Evolutionary conservation across 202 grass and related monocot genomes (phyloP).

Genomic region (Thinopyrum obtusiflorum): DNA sequence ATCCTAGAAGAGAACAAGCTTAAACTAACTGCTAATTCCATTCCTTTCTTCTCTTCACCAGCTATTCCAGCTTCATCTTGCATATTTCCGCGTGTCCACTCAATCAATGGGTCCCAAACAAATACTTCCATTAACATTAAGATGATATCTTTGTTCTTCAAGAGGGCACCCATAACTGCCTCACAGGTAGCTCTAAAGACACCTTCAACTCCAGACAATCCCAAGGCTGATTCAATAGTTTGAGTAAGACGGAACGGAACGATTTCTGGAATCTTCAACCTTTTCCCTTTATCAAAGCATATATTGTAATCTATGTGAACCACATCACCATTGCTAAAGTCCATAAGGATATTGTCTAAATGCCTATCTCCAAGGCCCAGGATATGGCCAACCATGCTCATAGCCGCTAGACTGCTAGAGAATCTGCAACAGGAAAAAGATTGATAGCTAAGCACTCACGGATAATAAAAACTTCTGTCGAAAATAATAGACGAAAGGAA

Average conservation of each 20-base stretch:
- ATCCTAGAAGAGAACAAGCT: conserved; percentile 95
- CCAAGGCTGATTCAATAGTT: conserved; percentile 92
- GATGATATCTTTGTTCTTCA: conserved; percentile 93
- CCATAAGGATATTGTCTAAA: conserved; percentile 97
- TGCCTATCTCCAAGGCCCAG: conserved; percentile 95
- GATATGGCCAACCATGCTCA: conserved; percentile 94
- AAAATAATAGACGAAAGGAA: conserved; percentile 27
- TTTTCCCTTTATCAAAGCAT: conserved; percentile 98
- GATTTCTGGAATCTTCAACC: conserved; percentile 97
- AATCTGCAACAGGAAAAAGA: conserved; percentile 63
- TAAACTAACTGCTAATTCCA: conserved; percentile 97
- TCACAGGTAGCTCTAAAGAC: conserved; percentile 87
- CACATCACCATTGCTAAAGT: conserved; percentile 83
- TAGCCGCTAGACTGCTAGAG: conserved; percentile 86
- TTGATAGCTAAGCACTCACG: conserved; percentile 15
- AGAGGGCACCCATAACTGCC: conserved; percentile 66
- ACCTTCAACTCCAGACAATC: conserved; percentile 83
- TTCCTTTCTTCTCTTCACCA: conserved; percentile 98
- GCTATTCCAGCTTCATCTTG: conserved; percentile 93
- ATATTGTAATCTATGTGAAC: conserved; percentile 98
- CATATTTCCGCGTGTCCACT: conserved; percentile 88
- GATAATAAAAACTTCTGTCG: conserved; percentile 18
- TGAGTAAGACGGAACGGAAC: conserved; percentile 96
- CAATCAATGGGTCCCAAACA: conserved; percentile 91
- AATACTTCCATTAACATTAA: conserved; percentile 98